A percentile compares a stretch with the other conserved stretches of the same genome.
phyloP scores from a whole-genome alignment of 306 rosid species.

The Heteromeles arbutifolia region DNA sequence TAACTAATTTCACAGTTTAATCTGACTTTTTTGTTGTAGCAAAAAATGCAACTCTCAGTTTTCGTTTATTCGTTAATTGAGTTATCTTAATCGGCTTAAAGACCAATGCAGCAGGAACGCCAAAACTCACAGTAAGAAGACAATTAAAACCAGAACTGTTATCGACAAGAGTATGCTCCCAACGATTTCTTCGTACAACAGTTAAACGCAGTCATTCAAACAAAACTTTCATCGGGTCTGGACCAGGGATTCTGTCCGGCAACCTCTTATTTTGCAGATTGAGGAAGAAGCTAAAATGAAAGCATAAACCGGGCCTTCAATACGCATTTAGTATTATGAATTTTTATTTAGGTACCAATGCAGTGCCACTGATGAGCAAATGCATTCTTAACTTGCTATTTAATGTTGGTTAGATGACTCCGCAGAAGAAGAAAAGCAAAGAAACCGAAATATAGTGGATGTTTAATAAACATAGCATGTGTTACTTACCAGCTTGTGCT shows the following conservation, averaged over 20 bases:
- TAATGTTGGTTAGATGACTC: neutral
- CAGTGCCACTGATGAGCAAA: neutral
- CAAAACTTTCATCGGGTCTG: neutral
- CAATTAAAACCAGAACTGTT: too few species aligned
- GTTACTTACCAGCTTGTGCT: constrained; percentile 54
- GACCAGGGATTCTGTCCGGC: neutral
- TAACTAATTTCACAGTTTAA: neutral
- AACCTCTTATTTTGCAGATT: neutral
- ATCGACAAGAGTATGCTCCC: neutral
- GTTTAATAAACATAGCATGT: neutral
- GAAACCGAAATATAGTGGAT: constrained; percentile 1
- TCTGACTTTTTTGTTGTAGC: neutral
- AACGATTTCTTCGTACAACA: neutral
- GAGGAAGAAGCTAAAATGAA: neutral
- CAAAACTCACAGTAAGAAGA: neutral
- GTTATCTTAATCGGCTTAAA: neutral
- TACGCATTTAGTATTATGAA: neutral
- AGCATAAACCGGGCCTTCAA: neutral
- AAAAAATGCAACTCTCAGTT: neutral
- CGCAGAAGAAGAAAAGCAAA: neutral
- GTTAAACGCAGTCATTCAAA: neutral
- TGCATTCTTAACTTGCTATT: neutral
- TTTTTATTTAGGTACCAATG: neutral
- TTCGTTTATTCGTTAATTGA: neutral
- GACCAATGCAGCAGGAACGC: neutral